phyloP scores from a whole-genome alignment of 78 protist species.

The Speleostelium caveatum region DNA sequence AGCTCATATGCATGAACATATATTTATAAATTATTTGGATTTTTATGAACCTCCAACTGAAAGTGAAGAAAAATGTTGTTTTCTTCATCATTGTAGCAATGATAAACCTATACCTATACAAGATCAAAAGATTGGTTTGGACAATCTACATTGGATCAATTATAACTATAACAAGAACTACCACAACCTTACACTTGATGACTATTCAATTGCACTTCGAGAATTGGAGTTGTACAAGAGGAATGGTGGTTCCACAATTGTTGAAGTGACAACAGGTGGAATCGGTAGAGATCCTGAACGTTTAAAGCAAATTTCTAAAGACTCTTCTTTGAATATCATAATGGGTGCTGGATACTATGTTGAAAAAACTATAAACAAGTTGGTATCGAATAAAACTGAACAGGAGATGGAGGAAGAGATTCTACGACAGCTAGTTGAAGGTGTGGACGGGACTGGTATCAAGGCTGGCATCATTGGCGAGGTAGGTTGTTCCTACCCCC shows the following conservation, averaged over 20 bases:
- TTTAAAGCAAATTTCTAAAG: not conserved
- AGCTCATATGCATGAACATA: conserved; percentile 63
- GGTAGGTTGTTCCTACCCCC: conserved; percentile 57
- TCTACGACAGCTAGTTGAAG: conserved; percentile 29
- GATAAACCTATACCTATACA: conserved; percentile 2
- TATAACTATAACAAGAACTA: conserved; percentile 49
- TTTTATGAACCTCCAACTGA: conserved; percentile 29
- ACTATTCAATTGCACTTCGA: conserved; percentile 10
- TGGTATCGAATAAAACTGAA: not conserved
- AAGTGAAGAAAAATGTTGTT: conserved; percentile 17
- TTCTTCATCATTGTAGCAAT: not conserved
- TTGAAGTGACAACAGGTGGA: conserved; percentile 64
- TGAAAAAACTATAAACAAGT: conserved; percentile 26
- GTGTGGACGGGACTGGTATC: conserved; percentile 34
- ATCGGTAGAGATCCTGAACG: conserved; percentile 31
- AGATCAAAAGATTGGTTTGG: conserved; percentile 11
- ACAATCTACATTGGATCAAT: conserved; percentile 28
- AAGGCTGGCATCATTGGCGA: conserved; percentile 75
- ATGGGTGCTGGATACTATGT: conserved; percentile 75
- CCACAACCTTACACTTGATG: conserved; percentile 24
- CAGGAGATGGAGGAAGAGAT: conserved; percentile 69
- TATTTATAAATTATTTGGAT: conserved; percentile 45
- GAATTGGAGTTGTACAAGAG: conserved; percentile 42
- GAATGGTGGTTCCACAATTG: conserved; percentile 45
- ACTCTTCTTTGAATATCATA: conserved; percentile 22